A percentile compares a stretch with the other conserved stretches of the same genome.
These are phyloP conservation scores for Kodamaea sagamina DNA, from an alignment of 805 yeast genomes.

Conservation along the genomic window DNA sequence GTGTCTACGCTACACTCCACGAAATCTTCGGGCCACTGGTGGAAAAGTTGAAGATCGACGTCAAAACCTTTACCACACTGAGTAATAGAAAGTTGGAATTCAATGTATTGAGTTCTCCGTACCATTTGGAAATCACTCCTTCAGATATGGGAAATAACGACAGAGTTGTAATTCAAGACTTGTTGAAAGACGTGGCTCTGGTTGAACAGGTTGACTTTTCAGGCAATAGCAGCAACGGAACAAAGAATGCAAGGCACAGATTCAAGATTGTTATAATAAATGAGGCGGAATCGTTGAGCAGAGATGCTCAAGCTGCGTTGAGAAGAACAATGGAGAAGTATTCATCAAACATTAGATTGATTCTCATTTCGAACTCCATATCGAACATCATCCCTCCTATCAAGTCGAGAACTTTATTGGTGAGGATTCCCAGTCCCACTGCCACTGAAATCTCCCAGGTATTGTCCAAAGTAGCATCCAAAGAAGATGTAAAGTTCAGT, in stretches of 20 bases:
- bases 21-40: slow-evolving; percentile 83
- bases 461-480: slow-evolving; percentile 53
- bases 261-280: slow-evolving; percentile 84
- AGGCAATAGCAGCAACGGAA: slow-evolving; percentile 35
- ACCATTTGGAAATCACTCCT: slow-evolving; percentile 94
- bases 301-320: slow-evolving; percentile 95
- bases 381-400: slow-evolving; percentile 93
- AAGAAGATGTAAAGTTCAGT: slow-evolving; percentile 52
- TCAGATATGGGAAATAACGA: slow-evolving; percentile 96
- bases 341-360: slow-evolving; percentile 80
- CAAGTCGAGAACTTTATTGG: slow-evolving; percentile 83
- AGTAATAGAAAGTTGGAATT: slow-evolving; percentile 81
- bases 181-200: slow-evolving; percentile 91
- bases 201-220: slow-evolving; percentile 90
- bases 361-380: slow-evolving; percentile 84
- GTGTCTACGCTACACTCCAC: slow-evolving; percentile 75
- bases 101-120: slow-evolving; percentile 87
- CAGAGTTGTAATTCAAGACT: slow-evolving; percentile 90
- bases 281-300: slow-evolving; percentile 84
- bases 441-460: slow-evolving; percentile 57
- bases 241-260: slow-evolving; percentile 39
- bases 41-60: slow-evolving; percentile 81
- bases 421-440: slow-evolving; percentile 86
- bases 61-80: slow-evolving; percentile 75
- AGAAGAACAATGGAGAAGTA: slow-evolving; percentile 96